phyloP scores from a whole-genome alignment of 768 basidiomycete species.

The Tremella mesenterica region DNA sequence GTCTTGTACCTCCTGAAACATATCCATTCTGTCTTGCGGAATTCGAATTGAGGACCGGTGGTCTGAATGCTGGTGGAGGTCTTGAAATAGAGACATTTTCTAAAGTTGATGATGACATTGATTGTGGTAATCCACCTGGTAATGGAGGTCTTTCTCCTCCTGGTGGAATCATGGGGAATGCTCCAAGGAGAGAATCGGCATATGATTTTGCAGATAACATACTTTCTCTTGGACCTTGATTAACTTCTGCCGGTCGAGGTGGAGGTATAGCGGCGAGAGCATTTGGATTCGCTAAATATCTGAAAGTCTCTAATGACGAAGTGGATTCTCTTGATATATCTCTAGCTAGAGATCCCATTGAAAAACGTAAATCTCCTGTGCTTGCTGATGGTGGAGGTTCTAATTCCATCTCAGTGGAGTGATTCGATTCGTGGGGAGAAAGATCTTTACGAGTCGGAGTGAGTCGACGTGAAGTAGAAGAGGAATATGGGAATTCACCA shows the following conservation, averaged over 20 bases:
- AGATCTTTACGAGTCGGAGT: no score
- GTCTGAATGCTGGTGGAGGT: conserved; percentile 14
- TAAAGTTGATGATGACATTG: conserved; percentile 22
- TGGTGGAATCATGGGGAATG: conserved; percentile 43
- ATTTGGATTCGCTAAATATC: conserved; percentile 19
- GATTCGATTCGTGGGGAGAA: no score
- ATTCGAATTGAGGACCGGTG: background rate
- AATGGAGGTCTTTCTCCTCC: background rate
- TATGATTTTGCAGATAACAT: conserved; percentile 26
- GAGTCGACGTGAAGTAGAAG: no score
- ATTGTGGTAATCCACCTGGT: conserved; percentile 21
- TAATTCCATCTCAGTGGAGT: background rate
- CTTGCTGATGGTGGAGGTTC: conserved; percentile 10
- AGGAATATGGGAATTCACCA: no score
- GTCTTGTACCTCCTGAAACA: background rate
- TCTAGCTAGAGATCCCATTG: conserved; percentile 40
- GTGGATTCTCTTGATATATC: conserved; percentile 14
- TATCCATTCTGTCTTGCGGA: background rate
- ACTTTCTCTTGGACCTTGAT: background rate
- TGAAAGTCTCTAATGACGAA: conserved; percentile 26
- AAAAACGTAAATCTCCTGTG: conserved; percentile 38
- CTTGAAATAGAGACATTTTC: conserved; percentile 12
- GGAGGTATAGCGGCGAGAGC: background rate
- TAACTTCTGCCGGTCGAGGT: background rate
- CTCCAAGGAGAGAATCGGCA: conserved; percentile 37